Conservation (phyloP, 345 rosid species). For the Brassica carinata region DNA sequence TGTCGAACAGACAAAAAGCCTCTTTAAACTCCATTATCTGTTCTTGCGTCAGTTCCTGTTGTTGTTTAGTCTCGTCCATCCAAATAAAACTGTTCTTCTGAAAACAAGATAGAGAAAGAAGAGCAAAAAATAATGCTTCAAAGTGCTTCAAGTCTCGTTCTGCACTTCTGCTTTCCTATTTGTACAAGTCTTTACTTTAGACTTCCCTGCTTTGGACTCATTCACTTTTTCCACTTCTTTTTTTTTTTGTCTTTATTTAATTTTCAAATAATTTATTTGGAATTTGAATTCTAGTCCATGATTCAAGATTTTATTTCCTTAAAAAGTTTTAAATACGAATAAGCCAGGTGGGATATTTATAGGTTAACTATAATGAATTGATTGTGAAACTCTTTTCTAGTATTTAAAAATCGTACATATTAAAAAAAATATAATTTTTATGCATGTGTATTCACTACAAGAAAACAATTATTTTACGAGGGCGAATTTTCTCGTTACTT, state of each 20-base stretch:
- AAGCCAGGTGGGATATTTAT: neutral
- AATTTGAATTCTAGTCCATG: conserved; percentile 5
- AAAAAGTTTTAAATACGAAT: neutral
- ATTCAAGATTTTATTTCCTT: conserved; percentile 18
- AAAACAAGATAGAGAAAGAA: neutral
- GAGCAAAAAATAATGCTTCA: neutral
- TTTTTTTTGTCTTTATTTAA: neutral
- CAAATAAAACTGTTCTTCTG: neutral
- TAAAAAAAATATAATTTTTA: neutral
- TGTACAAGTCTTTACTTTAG: conserved; percentile 24
- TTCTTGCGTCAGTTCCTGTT: conserved; percentile 46
- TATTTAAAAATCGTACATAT: neutral
- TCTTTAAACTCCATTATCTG: conserved; percentile 76
- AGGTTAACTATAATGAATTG: conserved; percentile 3
- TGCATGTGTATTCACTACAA: too few relatives aligned
- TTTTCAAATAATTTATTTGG: conserved; percentile 5
- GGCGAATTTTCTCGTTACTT: too few relatives aligned
- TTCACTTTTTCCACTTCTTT: conserved; percentile 21
- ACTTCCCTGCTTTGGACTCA: conserved; percentile 33
- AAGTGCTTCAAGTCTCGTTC: conserved; percentile 10
- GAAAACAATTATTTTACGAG: too few relatives aligned
- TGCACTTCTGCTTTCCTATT: conserved; percentile 16
- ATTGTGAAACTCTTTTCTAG: neutral
- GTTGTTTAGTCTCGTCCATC: conserved; percentile 44
- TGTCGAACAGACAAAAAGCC: conserved; percentile 72